Conservation (phyloP, 176 grass and related monocot species). For the Pontederia paniculata region DNA sequence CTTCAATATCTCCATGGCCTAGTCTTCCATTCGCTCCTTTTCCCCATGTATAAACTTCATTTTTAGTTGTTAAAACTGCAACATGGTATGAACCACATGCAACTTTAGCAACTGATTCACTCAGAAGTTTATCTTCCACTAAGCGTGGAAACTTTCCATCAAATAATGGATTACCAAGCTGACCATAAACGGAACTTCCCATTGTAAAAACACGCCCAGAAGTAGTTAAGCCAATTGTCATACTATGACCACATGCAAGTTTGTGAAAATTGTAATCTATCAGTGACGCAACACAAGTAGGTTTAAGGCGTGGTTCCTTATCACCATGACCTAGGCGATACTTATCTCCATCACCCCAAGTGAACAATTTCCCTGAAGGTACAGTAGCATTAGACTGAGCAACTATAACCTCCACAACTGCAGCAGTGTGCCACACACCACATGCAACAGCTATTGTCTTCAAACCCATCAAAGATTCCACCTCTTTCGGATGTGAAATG, state of each 20-base stretch:
- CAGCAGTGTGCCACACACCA: slow-evolving; percentile 88
- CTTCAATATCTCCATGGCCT: slow-evolving; percentile 87
- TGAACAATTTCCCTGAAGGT: slow-evolving; percentile 88
- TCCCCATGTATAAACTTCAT: slow-evolving; percentile 95
- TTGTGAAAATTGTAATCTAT: slow-evolving; percentile 77
- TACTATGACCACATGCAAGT: slow-evolving; percentile 80
- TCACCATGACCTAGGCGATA: slow-evolving; percentile 89
- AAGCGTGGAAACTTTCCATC: slow-evolving; percentile 83
- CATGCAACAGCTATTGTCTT: slow-evolving; percentile 78
- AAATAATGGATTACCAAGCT: slow-evolving; percentile 79
- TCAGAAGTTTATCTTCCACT: slow-evolving; percentile 61
- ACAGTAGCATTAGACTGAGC: slow-evolving; percentile 53
- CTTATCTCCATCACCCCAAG: slow-evolving; percentile 98
- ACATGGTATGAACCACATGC: slow-evolving; percentile 96
- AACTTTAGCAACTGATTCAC: slow-evolving; percentile 68
- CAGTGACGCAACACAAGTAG: slow-evolving; percentile 83
- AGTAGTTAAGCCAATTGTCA: slow-evolving; percentile 78
- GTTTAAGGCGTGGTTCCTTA: slow-evolving; percentile 75
- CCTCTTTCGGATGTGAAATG: slow-evolving; percentile 52
- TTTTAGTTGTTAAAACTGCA: slow-evolving; percentile 61
- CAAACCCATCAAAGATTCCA: slow-evolving; percentile 70
- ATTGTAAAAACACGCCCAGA: slow-evolving; percentile 82
- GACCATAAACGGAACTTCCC: slow-evolving; percentile 87
- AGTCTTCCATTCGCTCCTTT: slow-evolving; percentile 92
- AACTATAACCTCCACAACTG: slow-evolving; percentile 76